Base-by-base conservation (phyloP, 768 basidiomycete species). In the Naganishia vishniacii region DNA sequence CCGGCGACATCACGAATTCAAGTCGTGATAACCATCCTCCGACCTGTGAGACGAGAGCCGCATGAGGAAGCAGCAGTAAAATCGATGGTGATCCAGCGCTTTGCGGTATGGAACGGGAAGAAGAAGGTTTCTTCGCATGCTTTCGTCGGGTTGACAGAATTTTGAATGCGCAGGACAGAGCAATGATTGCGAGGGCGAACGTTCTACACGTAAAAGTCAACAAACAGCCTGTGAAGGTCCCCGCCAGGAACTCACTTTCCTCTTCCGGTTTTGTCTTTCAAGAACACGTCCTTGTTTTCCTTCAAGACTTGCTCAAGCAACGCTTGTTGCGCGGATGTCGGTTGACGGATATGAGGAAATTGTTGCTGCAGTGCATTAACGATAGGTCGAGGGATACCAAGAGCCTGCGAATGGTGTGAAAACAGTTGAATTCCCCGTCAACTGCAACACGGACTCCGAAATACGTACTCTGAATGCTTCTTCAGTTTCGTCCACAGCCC, bases 231-330 rank as follows among this genome's bases (percentile, higher is more conserved):
- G 34, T 37, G 8, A 37, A 15, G 2, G 7, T 12, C 5, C 31
- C n/a, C 37, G 13, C 15, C 8, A 5, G 8, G 48, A 18, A 62
- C 62, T 63, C 41, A 63, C 62, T 63, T 63, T 49, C 62, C 62
- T 28, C 18, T 26, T 8, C 62, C 62, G 23, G 62, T 63, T 31
- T 41, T 51, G 40, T 63, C 62, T 28, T 48, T 63, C 18, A 63
- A 23, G 32, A 63, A 63, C 29, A 49, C 48, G 25, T 63, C 62
- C 34, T 40, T 40, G 2, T 31, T 41, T 7, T 53, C 62, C 41
- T 28, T 25, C 31, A 48, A 23, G 3, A 53, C 34, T 13, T 20
- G 37, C 16, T 44, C 4, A 15, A 63, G 4, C 13, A 63, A 20
- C 2, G 11, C 37, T 9, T 44, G 25, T 31, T 63, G 62, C 15